Conservation (phyloP, 2,329 filamentous ascomycete genomes). For the Drechmeria coniospora region DNA sequence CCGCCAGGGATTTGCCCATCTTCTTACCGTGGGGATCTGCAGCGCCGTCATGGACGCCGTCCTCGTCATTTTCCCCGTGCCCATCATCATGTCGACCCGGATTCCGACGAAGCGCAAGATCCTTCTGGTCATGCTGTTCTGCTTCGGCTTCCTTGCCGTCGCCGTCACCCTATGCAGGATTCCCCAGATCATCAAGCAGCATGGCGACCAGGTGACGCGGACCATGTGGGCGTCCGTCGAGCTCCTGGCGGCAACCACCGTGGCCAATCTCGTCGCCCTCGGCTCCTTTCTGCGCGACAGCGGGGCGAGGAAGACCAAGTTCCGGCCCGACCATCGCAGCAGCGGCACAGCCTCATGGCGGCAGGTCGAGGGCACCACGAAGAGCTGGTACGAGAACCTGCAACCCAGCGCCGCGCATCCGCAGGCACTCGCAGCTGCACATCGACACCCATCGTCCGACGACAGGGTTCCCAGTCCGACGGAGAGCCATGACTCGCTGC, state of each 20-base stretch:
- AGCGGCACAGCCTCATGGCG: slow-evolving; percentile 11
- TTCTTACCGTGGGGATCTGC: slow-evolving; percentile 69
- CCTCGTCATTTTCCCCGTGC: slow-evolving; percentile 71
- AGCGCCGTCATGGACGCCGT: slow-evolving; percentile 76
- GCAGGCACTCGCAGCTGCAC: no score
- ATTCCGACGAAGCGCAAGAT: slow-evolving; percentile 64
- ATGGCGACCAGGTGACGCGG: slow-evolving; percentile 65
- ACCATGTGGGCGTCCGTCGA: slow-evolving; percentile 78
- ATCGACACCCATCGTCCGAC: slow-evolving; percentile 7
- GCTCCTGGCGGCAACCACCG: slow-evolving; percentile 67
- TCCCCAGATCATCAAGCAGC: slow-evolving; percentile 49
- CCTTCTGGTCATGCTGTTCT: slow-evolving; percentile 63
- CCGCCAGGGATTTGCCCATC: slow-evolving; percentile 67
- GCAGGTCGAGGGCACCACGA: slow-evolving; percentile 6
- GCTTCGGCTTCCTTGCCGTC: slow-evolving; percentile 59
- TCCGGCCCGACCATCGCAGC: slow-evolving; percentile 37
- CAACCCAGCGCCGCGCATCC: neutral
- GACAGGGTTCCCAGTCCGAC: slow-evolving; percentile 10
- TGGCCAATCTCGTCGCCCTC: slow-evolving; percentile 74
- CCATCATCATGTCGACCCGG: slow-evolving; percentile 64
- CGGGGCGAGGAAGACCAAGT: slow-evolving; percentile 74
- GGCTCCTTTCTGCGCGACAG: slow-evolving; percentile 81
- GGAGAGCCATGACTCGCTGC: slow-evolving; percentile 13
- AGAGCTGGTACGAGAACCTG: slow-evolving; percentile 6
- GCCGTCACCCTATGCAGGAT: slow-evolving; percentile 64